Evolutionary conservation across 2,329 filamentous ascomycete species (phyloP), one percentile per base, ranked within the genome.

Genomic region (Mycogone perniciosa): DNA sequence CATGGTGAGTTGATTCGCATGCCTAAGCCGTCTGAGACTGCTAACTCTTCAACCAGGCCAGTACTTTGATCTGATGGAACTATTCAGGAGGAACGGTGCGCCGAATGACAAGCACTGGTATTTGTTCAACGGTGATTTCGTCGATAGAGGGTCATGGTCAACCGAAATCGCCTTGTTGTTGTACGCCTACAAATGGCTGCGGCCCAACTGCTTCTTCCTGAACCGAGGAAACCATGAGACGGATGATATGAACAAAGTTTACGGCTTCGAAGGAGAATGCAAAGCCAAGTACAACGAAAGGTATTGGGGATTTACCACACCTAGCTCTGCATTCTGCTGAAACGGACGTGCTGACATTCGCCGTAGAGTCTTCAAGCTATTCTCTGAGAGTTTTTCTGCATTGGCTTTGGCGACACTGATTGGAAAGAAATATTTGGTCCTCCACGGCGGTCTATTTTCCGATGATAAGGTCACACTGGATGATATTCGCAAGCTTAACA

Each of bases 181-280:
- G 20, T 99, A 96, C 69, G 88, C 92, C 41, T 95, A 96, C 79
- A 99, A 99, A 75, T 96, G 89, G 92, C 71, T 97, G 62, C 84
- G 88, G 49, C 93, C 93, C 6, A 81, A 83, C 40, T 82, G 77
- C 49, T 92, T 99, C 77, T 97, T 95, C 81, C 76, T 99, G 57
- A 99, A 99, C 76, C 84, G 93, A 55, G 93, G 93, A 60, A 99
- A 99, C 71, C 93, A 99, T 72, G 93, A 99, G 74, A 97, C 93
- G 44, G 92, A 97, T 67, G 92, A 96, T 70, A 99, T 99, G 93
- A 99, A 99, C 76, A 84, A 89, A 59, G 91, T 93, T 48, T 99
- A 99, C 66, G 93, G 93, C 13, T 99, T 99, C 63, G 93, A 99
- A 70, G 93, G 93, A 65, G 93, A 99, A 69, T 97, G 93, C 76